These are phyloP conservation scores for Penicillium italicum DNA, from an alignment of 2,329 filamentous ascomycete genomes.

Conservation along the genomic window DNA sequence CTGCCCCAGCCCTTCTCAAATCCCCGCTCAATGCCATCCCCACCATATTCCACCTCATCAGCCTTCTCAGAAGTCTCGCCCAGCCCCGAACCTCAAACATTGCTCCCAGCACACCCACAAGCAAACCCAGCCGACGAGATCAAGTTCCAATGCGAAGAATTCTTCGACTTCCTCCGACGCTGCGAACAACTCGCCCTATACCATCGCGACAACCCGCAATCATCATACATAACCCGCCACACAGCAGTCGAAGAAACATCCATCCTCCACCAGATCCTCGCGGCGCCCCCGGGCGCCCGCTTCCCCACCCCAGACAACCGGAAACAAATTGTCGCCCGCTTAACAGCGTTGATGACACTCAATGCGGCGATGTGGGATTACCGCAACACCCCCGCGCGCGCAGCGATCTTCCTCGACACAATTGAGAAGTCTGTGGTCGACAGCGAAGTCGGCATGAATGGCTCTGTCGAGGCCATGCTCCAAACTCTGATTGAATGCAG, in stretches of 20 bases:
- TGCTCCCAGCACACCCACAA: neutral
- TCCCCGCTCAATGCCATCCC: slow-evolving; percentile 21
- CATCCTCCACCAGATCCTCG: slow-evolving; percentile 34
- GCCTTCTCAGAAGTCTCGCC: slow-evolving; percentile 10
- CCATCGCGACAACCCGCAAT: slow-evolving; percentile 22
- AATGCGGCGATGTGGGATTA: slow-evolving; percentile 43
- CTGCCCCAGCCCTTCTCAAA: slow-evolving; percentile 1
- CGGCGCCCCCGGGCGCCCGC: slow-evolving; percentile 31
- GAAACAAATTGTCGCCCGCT: slow-evolving; percentile 39
- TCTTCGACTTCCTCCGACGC: slow-evolving; percentile 38
- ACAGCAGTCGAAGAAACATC: slow-evolving; percentile 30
- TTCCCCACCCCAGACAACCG: slow-evolving; percentile 36
- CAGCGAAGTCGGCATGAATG: slow-evolving; percentile 37
- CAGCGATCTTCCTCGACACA: slow-evolving; percentile 34
- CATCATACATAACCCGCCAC: slow-evolving; percentile 19
- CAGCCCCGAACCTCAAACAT: slow-evolving; percentile 1
- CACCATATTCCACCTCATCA: slow-evolving; percentile 20
- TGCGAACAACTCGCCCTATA: slow-evolving; percentile 37
- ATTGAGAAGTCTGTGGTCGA: slow-evolving; percentile 31
- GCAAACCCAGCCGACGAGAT: slow-evolving; percentile 31
- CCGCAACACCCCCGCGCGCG: slow-evolving; percentile 28
- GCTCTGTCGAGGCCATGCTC: slow-evolving; percentile 39
- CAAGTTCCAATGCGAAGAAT: slow-evolving; percentile 35
- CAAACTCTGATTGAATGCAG: slow-evolving; percentile 40
- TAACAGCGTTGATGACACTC: slow-evolving; percentile 37